These are phyloP conservation scores for Dactylellina parvicollis DNA, from an alignment of 2,329 filamentous ascomycete species.

Conservation along the genomic window DNA sequence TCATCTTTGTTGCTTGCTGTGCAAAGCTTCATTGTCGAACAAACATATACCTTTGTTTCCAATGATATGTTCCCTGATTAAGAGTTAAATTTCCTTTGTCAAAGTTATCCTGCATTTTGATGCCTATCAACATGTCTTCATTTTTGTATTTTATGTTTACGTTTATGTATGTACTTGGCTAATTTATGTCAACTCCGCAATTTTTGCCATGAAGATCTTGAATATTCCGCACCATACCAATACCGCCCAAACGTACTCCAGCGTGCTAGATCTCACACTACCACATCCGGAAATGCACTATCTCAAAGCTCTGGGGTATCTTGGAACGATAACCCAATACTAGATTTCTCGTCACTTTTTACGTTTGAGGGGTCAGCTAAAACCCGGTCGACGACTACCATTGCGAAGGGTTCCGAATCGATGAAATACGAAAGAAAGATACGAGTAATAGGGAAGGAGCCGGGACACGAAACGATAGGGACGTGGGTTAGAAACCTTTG, in stretches of 20 bases:
- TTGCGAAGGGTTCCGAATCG: background rate
- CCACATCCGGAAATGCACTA: background rate
- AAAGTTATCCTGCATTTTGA: background rate
- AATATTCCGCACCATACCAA: background rate
- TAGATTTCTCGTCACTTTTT: constrained; percentile 27
- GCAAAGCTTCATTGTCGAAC: no score
- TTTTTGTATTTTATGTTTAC: background rate
- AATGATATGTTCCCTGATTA: no score
- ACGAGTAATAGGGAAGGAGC: background rate
- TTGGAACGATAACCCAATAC: background rate
- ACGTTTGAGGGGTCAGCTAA: background rate
- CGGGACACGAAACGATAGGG: background rate
- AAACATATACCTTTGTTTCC: no score
- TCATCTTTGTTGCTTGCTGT: background rate
- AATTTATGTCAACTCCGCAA: constrained; percentile 15
- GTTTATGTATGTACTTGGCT: constrained; percentile 14
- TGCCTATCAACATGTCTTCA: background rate
- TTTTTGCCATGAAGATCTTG: constrained; percentile 21
- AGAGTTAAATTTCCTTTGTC: background rate
- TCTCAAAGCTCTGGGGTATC: constrained; percentile 6
- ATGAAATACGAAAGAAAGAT: constrained; percentile 11
- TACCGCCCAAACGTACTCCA: constrained; percentile 2
- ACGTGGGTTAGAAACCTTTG: constrained; percentile 22
- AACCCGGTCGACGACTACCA: background rate
- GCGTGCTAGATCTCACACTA: constrained; percentile 10